Evolutionary conservation across 1,284 basidiomycete genomes (phyloP).

Genomic region (Cutaneotrichosporon cavernicola): DNA sequence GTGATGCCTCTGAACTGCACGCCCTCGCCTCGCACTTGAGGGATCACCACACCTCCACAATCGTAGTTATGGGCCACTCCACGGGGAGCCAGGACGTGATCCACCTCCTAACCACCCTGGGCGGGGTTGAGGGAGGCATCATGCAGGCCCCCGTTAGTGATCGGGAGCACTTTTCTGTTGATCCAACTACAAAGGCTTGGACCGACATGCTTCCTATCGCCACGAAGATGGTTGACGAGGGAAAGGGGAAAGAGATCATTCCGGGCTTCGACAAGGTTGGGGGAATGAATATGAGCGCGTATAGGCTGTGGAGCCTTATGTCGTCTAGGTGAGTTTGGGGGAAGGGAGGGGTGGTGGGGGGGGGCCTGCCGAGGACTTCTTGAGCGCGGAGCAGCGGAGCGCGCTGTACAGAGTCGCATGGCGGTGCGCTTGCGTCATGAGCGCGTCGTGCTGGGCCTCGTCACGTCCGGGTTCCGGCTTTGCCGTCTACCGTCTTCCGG

Average conservation of each 20-base stretch:
- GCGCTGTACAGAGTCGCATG: no score
- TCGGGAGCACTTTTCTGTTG: conserved; percentile 38
- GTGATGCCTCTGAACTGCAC: conserved; percentile 45
- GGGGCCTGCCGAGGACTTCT: no score
- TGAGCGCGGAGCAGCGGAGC: no score
- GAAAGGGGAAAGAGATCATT: conserved; percentile 35
- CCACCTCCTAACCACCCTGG: conserved; percentile 40
- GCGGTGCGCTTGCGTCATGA: no score
- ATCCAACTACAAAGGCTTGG: conserved; percentile 22
- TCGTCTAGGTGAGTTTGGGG: conserved; percentile 14
- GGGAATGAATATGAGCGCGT: conserved; percentile 39
- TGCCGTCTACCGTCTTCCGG: no score
- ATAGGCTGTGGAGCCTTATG: conserved; percentile 41
- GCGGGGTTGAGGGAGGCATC: conserved; percentile 47
- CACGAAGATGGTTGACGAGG: conserved; percentile 35
- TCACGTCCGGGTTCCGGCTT: no score
- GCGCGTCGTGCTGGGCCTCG: no score
- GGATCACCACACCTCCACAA: conserved; percentile 30
- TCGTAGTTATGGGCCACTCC: conserved; percentile 52
- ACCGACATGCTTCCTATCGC: conserved; percentile 28
- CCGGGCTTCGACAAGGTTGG: conserved; percentile 31
- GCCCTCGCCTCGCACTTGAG: conserved; percentile 42
- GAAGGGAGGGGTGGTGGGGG: neutral
- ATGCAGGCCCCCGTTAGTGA: conserved; percentile 53
- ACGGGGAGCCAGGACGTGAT: conserved; percentile 54